These are phyloP conservation scores for Nicotiana attenuata DNA, from an alignment of 257 asterid species.

Conservation along the genomic window DNA sequence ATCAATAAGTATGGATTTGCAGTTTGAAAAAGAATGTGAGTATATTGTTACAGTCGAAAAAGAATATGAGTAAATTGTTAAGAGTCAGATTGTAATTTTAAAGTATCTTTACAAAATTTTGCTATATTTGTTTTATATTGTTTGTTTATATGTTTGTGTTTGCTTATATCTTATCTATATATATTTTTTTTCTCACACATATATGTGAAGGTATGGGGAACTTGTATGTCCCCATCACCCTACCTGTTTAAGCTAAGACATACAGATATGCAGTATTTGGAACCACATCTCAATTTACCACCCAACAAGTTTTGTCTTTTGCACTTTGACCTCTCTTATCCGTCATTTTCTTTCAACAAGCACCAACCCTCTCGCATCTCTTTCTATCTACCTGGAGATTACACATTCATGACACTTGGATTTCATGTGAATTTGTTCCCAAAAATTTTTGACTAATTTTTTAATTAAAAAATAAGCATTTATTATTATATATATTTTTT, in stretches of 20 bases:
- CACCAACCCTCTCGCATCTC: not conserved
- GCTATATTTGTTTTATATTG: not conserved
- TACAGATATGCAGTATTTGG: slow-evolving; percentile 13
- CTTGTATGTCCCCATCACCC: slow-evolving; percentile 10
- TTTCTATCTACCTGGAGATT: not conserved
- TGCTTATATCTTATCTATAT: not conserved
- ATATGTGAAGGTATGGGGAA: not conserved
- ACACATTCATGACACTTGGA: not conserved
- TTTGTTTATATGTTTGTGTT: not conserved
- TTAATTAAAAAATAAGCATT: not conserved
- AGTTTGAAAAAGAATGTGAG: not conserved
- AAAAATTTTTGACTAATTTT: not conserved
- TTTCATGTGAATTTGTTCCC: not conserved
- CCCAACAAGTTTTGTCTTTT: slow-evolving; percentile 5
- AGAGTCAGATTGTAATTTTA: not conserved
- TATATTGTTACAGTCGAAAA: not conserved
- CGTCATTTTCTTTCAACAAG: not conserved
- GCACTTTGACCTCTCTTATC: slow-evolving; percentile 20
- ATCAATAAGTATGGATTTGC: not conserved
- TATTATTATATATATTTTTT: not conserved
- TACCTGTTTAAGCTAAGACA: not conserved
- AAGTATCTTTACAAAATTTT: not conserved
- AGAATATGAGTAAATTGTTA: not conserved
- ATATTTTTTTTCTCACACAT: not conserved
- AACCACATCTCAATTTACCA: slow-evolving; percentile 14